Base-by-base conservation (phyloP, 23 red algal species). In the Gracilaria domingensis region DNA sequence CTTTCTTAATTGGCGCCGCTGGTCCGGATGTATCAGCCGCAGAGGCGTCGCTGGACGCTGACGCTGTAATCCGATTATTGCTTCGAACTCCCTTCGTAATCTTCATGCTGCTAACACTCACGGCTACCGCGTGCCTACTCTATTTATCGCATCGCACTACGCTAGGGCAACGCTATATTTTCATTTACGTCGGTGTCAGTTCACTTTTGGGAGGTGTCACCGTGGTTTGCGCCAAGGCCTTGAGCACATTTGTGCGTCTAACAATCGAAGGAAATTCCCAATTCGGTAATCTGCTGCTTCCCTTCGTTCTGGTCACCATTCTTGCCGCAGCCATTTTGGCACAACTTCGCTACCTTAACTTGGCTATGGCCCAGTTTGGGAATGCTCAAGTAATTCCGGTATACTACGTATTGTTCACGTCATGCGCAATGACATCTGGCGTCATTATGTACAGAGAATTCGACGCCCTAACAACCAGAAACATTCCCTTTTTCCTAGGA, bases 361-460 rank as follows among this genome's bases (percentile, higher is more conserved):
- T 80, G 53, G 94, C 94, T 30, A 92, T 96, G 89, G 81, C 88
- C 21, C 66, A 82, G 79, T 96, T 96, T 85, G 87, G 87, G 26
- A 96, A 88, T 57, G 82, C 94, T 44, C 94, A 96, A 82, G 94
- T 96, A 12, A 89, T 96, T 76, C 94, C 94, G 32, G 88, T 92
- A 8, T 93, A 96, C 57, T 96, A 96, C 39, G 94, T 96, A 23
- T 81, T 96, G 38, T 96, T 96, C 76, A 96, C 94, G 14, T 55
- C 88, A 66, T 88, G 88, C 38, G 86, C 94, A 16, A 96, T 96
- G 72, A 61, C 88, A 13, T 88, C 83, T 1, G 76, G 93, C 45
- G 93, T 88, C 51, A 87, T 95, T 32, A 86, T 95, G 81, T 95
- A 91, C 81, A 64, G 88, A 51, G 93, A 95, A 48, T 88, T 87